Percentiles rank a stretch among this genome's conserved stretches.
phyloP scores from a whole-genome alignment of 2,329 filamentous ascomycete species.

The Daldinia eschscholtzii region DNA sequence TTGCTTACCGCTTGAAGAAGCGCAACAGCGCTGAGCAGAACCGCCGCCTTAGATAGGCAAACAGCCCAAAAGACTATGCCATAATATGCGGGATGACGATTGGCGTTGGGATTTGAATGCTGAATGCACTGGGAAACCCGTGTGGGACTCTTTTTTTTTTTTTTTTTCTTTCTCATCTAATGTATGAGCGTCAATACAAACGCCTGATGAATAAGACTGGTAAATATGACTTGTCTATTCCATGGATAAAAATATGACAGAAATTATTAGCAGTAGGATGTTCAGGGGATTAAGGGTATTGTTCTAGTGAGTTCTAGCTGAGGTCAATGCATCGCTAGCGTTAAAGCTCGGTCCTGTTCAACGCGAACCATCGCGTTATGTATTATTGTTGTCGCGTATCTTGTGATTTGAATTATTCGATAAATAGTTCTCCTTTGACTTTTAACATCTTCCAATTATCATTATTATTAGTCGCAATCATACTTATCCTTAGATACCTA shows the following conservation, averaged over 20 bases:
- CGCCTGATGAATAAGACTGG: too few species aligned
- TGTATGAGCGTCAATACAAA: not conserved
- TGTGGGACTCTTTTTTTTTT: too few species aligned
- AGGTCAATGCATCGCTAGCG: conserved; percentile 19
- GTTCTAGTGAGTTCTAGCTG: not conserved
- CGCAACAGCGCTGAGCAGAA: conserved; percentile 45
- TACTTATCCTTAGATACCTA: too few species aligned
- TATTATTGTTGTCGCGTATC: conserved; percentile 2
- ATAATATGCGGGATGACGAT: not conserved
- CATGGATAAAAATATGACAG: too few species aligned
- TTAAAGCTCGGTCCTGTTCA: conserved; percentile 15
- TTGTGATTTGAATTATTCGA: not conserved
- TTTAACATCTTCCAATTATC: not conserved
- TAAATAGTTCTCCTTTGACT: not conserved
- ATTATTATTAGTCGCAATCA: not conserved
- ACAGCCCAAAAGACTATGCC: not conserved
- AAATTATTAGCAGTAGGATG: not conserved
- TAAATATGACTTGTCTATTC: too few species aligned
- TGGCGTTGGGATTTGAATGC: not conserved
- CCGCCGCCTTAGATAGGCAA: conserved; percentile 41
- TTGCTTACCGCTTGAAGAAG: conserved; percentile 64
- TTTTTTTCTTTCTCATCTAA: not conserved
- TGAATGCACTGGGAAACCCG: not conserved
- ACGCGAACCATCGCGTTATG: conserved; percentile 31
- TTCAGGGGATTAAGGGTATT: not conserved